Evolutionary conservation across 202 grass and related monocot species (phyloP).

Genomic region (Digitaria exilis): DNA sequence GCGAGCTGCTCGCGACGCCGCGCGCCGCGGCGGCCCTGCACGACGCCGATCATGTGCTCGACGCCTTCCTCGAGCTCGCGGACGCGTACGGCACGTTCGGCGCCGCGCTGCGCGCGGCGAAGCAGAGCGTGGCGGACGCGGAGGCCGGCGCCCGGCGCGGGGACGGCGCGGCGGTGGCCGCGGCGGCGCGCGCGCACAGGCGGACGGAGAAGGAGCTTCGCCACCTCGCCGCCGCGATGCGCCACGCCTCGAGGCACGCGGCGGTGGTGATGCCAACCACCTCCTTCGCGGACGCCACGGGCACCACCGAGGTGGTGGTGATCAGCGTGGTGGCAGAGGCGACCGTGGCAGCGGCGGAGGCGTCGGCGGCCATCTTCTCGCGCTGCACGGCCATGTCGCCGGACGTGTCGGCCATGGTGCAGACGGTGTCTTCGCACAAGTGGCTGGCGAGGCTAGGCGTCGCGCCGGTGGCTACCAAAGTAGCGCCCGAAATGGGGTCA

Average conservation of each 20-base stretch:
- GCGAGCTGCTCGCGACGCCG: slow-evolving; percentile 56
- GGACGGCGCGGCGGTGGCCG: slow-evolving; percentile 37
- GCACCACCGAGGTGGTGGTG: slow-evolving; percentile 10
- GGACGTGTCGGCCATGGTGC: slow-evolving; percentile 2
- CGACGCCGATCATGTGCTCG: slow-evolving; percentile 40
- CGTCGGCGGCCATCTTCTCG: slow-evolving; percentile 43
- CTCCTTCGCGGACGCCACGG: background rate
- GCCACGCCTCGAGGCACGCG: slow-evolving; percentile 9
- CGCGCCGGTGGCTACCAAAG: slow-evolving; percentile 21
- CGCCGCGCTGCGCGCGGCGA: slow-evolving; percentile 41
- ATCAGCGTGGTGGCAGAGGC: slow-evolving; percentile 32
- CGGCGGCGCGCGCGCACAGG: slow-evolving; percentile 35
- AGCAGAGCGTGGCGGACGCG: slow-evolving; percentile 44
- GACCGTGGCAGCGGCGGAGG: slow-evolving; percentile 43
- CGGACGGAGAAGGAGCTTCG: slow-evolving; percentile 63
- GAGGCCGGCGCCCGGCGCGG: slow-evolving; percentile 40
- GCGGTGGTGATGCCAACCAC: no score
- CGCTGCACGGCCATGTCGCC: slow-evolving; percentile 39
- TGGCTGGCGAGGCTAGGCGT: slow-evolving; percentile 39
- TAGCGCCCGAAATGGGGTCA: slow-evolving; percentile 14
- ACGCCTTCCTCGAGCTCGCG: slow-evolving; percentile 63
- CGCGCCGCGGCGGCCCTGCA: slow-evolving; percentile 39
- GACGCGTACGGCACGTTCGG: slow-evolving; percentile 62
- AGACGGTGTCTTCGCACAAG: slow-evolving; percentile 7
- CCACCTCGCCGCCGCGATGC: slow-evolving; percentile 42